These are phyloP conservation scores for Suhomyces canberraensis DNA, from an alignment of 805 yeast genomes.

Conservation along the genomic window DNA sequence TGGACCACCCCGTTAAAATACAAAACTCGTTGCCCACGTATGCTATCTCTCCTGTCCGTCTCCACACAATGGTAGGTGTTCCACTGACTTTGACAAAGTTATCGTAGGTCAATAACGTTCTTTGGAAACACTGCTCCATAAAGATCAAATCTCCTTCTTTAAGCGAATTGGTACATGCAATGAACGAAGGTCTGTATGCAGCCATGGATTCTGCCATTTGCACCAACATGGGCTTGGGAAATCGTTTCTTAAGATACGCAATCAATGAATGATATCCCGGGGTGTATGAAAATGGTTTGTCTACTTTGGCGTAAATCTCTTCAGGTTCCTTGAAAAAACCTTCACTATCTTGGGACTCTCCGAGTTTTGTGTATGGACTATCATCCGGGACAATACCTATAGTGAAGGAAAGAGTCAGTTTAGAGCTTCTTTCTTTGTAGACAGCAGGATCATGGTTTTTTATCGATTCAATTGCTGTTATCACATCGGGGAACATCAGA, in stretches of 20 bases:
- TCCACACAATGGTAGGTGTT: constrained; percentile 93
- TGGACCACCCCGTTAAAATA: constrained; percentile 85
- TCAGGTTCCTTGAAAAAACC: constrained; percentile 54
- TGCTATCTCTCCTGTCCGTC: constrained; percentile 92
- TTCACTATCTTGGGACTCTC: constrained; percentile 12
- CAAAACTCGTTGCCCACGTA: constrained; percentile 95
- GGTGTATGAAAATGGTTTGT: constrained; percentile 80
- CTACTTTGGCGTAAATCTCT: constrained; percentile 75
- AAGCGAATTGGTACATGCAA: constrained; percentile 84
- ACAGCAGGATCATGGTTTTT: constrained; percentile 39
- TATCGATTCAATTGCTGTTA: constrained; percentile 41
- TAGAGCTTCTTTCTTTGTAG: constrained; percentile 35
- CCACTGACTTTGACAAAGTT: constrained; percentile 81
- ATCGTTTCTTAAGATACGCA: constrained; percentile 67
- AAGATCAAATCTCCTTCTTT: constrained; percentile 90
- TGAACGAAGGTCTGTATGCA: constrained; percentile 85
- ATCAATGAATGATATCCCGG: constrained; percentile 85
- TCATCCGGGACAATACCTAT: constrained; percentile 44
- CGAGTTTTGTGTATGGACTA: constrained; percentile 19
- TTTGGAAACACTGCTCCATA: constrained; percentile 94
- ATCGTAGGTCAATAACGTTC: constrained; percentile 86
- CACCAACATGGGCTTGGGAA: constrained; percentile 66
- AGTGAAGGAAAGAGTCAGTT: constrained; percentile 45
- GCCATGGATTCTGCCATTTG: constrained; percentile 87
- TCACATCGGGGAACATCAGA: constrained; percentile 59